Evolutionary conservation across 2,329 filamentous ascomycete species (phyloP).

Genomic region (Epichloe festucae): DNA sequence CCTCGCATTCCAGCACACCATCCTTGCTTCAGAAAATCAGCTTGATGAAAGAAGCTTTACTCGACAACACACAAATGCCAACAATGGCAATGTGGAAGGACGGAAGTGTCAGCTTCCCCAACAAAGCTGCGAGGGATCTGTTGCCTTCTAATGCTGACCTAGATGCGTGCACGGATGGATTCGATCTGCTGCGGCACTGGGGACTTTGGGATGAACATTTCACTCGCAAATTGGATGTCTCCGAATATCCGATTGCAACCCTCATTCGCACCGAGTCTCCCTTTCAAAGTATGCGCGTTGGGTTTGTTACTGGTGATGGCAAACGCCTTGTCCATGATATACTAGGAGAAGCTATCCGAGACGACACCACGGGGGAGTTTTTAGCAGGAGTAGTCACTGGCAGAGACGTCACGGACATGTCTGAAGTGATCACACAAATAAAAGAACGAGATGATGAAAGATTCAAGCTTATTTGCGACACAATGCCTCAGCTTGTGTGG

Average conservation of each 20-base stretch:
- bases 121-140: constrained; percentile 48
- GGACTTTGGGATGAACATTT: constrained; percentile 55
- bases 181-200: constrained; percentile 48
- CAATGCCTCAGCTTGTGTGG: constrained; percentile 62
- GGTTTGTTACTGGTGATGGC: constrained; percentile 42
- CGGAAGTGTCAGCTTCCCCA: constrained; percentile 59
- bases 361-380: constrained; percentile 59
- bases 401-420: constrained; percentile 59
- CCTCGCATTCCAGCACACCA: constrained; percentile 41
- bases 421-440: constrained; percentile 55
- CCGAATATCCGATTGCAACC: constrained; percentile 54
- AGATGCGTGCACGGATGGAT: constrained; percentile 29
- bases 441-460: constrained; percentile 58
- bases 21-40: constrained; percentile 61
- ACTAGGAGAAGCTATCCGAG: constrained; percentile 52
- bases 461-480: constrained; percentile 65
- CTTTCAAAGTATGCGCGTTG: constrained; percentile 47
- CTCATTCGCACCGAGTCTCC: constrained; percentile 48
- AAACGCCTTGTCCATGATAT: constrained; percentile 49
- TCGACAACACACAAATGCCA: constrained; percentile 63
- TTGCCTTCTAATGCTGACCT: constrained; percentile 30
- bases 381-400: constrained; percentile 60
- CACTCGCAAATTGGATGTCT: constrained; percentile 36
- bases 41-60: constrained; percentile 62
- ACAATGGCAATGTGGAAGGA: constrained; percentile 75